phyloP scores from a whole-genome alignment of 75 land plant genomes.

The Pinus taeda region DNA sequence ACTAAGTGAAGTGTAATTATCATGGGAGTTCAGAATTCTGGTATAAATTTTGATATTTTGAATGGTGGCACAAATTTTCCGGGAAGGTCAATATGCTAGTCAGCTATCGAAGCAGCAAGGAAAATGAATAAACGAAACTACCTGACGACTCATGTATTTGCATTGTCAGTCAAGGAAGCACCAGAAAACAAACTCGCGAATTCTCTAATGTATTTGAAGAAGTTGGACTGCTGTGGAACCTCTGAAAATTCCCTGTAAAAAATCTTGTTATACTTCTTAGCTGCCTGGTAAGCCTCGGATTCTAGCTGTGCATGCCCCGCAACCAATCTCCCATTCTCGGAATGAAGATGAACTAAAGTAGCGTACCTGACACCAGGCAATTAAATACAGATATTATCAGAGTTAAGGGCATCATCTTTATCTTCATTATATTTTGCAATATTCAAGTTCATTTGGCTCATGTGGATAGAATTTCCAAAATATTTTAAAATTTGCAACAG shows the following conservation, averaged over 20 bases:
- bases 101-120: too few species aligned
- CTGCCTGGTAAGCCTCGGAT: constrained; percentile 77
- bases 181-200: constrained; percentile 69
- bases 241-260: constrained; percentile 79
- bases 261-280: constrained; percentile 40
- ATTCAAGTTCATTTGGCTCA: too few species aligned
- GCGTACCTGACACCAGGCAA: neutral
- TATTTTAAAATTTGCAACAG: too few species aligned
- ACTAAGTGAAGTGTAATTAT: neutral
- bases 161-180: constrained; percentile 76
- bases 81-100: neutral
- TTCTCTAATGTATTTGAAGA: constrained; percentile 45
- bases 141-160: constrained; percentile 75
- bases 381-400: neutral
- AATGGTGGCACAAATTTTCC: neutral
- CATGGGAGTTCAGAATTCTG: neutral
- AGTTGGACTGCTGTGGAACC: constrained; percentile 39
- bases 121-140: constrained; percentile 5
- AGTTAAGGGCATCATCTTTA: too few species aligned
- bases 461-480: too few species aligned
- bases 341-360: constrained; percentile 58
- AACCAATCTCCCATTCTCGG: constrained; percentile 44
- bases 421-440: too few species aligned
- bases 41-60: neutral
- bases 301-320: constrained; percentile 44